Percentiles rank a stretch among this genome's conserved stretches.
These are phyloP conservation scores for Schwanniomyces polymorphus DNA, from an alignment of 805 yeast genomes.

Conservation along the genomic window DNA sequence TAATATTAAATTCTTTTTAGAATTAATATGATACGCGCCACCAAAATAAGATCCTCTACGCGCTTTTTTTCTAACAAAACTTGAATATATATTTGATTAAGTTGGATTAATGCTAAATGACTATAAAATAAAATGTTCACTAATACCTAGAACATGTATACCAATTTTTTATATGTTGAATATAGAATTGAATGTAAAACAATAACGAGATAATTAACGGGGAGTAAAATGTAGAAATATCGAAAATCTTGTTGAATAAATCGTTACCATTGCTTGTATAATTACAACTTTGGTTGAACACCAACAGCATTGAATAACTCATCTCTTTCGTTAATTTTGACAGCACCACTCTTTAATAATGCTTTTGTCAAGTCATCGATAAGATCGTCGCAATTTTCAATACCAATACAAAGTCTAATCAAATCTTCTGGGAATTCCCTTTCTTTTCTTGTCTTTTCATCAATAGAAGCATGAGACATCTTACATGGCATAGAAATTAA, in stretches of 20 bases:
- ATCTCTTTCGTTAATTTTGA: slow-evolving; percentile 38
- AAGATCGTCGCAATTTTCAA: slow-evolving; percentile 78
- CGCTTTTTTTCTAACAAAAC: not conserved
- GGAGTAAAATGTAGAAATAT: not conserved
- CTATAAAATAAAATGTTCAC: not conserved
- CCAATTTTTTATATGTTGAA: slow-evolving; percentile 2
- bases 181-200: slow-evolving; percentile 1
- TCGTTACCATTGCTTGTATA: not conserved
- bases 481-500: slow-evolving; percentile 90
- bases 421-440: slow-evolving; percentile 92
- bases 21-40: slow-evolving; percentile 6
- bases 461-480: slow-evolving; percentile 98
- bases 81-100: not conserved
- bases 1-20: not conserved
- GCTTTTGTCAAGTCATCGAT: slow-evolving; percentile 79
- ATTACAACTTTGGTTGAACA: slow-evolving; percentile 25
- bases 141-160: not conserved
- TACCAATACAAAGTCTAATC: slow-evolving; percentile 87
- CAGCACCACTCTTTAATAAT: slow-evolving; percentile 63
- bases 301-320: slow-evolving; percentile 40
- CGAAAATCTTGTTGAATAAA: not conserved
- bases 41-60: not conserved
- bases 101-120: not conserved
- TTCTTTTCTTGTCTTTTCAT: slow-evolving; percentile 79
- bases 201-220: not conserved